These are phyloP conservation scores for Asclepias syriaca DNA, from an alignment of 257 asterid species.

Conservation along the genomic window DNA sequence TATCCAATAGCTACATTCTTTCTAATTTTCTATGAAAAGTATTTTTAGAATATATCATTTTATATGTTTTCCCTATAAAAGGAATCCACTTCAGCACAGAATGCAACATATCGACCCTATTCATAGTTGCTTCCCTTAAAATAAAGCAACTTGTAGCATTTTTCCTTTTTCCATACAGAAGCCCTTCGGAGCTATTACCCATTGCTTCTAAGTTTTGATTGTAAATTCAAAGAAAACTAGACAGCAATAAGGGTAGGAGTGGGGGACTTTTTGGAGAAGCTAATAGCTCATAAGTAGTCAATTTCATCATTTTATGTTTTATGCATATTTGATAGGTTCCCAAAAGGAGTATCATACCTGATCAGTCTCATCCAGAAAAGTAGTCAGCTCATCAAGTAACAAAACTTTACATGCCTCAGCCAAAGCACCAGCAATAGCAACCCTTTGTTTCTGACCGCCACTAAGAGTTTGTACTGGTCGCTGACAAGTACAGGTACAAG, in stretches of 20 bases:
- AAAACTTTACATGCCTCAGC: conserved; percentile 89
- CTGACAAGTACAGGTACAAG: conserved; percentile 26
- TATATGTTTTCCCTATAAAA: too few relatives aligned
- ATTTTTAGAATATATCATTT: too few relatives aligned
- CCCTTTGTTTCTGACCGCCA: conserved; percentile 99
- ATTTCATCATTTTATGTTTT: background rate
- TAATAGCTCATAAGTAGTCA: background rate
- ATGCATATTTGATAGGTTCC: background rate
- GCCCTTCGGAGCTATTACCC: too few relatives aligned
- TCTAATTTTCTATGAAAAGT: background rate
- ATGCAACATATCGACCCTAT: background rate
- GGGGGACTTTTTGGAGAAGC: background rate
- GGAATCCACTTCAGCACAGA: background rate
- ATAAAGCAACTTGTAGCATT: background rate
- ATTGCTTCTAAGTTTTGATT: background rate
- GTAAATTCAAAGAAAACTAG: too few relatives aligned
- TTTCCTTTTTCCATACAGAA: too few relatives aligned
- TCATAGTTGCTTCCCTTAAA: background rate
- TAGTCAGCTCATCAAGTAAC: conserved; percentile 93
- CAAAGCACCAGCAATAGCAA: conserved; percentile 95
- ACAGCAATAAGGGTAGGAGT: too few relatives aligned
- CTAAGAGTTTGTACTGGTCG: conserved; percentile 96
- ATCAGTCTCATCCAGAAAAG: conserved; percentile 89
- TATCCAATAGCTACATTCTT: background rate
- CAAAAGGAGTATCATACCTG: conserved; percentile 47